Base-by-base conservation (phyloP, 2,329 filamentous ascomycete species). In the Penicillium freii region DNA sequence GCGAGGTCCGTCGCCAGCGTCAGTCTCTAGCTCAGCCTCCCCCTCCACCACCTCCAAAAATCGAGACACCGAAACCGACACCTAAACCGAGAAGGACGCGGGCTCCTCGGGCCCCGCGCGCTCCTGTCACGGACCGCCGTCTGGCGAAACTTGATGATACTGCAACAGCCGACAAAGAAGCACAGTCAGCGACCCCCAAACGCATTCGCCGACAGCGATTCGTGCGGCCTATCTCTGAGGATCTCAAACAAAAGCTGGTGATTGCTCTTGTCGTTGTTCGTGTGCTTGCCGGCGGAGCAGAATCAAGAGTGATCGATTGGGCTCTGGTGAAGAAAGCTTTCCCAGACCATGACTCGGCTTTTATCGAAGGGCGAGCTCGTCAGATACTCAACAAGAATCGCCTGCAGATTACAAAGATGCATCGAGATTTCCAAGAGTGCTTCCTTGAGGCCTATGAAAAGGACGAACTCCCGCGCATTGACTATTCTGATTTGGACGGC, bases 391-490 rank as follows among this genome's bases (percentile, higher is more conserved):
- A 62, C 39, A 75, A 68, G 56, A 71, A 77, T 51, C 68, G 74
- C 19, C 57, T 75, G 29, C 73, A 78, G 42, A 67, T 81, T 29
- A 66, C 71, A 2, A 77, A 77, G 56, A 72, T 81, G 68, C 76
- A 79, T 52, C 69, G 69, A 27, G 75, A 80, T 55, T 79, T 82
- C 58, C 78, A 80, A 54, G 72, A 76, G 43, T 71, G 70, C 38
- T 81, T 77, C 57, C 63, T 78, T 13, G 72, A 76, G 42, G 80
- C 78, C 2, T 80, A 82, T 53, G 72, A 72, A 34, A 71, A 71
- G 8, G 69, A 70, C 7, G 63, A 75, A 44, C 73, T 81, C 3
- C 78, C 80, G 9, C 61, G 61, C 2, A 75, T 82, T 44, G 69
- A 81, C 55, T 80, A 76, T 49, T 66, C 74, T 19, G 63, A 81